Base-by-base conservation (phyloP, 2,329 filamentous ascomycete genomes). In the Penicillium sp. region DNA sequence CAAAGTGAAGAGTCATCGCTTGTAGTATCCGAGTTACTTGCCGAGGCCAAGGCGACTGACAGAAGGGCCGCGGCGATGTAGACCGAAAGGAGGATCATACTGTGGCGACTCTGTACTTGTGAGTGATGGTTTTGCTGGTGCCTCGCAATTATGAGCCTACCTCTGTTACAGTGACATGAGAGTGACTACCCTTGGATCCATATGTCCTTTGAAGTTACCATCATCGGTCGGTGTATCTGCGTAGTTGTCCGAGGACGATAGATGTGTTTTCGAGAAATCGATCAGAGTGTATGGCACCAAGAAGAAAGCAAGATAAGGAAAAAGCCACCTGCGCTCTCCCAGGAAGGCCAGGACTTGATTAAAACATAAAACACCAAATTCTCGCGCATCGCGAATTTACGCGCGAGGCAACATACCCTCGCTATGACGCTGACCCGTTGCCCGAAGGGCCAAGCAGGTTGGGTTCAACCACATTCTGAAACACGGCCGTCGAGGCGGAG, bases 71-170 rank as follows among this genome's bases (percentile, higher is more conserved):
- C 54, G 46, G 54, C 55, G 52, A 65, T 61, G 63, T 57, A 64
- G 54, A 56, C 55, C 58, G 50, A 60, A 61, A 50, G 59, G 54
- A 62, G 49, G 60, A 60, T 62, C 71, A 75, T 75, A 56, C 63
- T 74, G 71, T 59, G 59, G 55, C 55, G 61, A 48, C 60, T 59
- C 63, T 66, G 48, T 49, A 29, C n/a, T n/a, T 29, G 15, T 32
- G 34, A 24, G 23, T 8, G 5, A 24, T 33, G 10, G n/a, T 7
- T 30, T 27, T 42, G 37, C 13, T 10, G 17, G 30, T 18, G 15
- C 3, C 17, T 20, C 21, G 23, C 12, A 7, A 26, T 20, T 4
- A 26, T 23, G 18, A 29, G 51, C 60, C 34, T 32, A 68, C 66
- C 56, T 59, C 50, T 49, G 30, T 39, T 20, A 47, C 54, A 50